phyloP scores from a whole-genome alignment of 257 asterid species.

The Petrea volubilis region DNA sequence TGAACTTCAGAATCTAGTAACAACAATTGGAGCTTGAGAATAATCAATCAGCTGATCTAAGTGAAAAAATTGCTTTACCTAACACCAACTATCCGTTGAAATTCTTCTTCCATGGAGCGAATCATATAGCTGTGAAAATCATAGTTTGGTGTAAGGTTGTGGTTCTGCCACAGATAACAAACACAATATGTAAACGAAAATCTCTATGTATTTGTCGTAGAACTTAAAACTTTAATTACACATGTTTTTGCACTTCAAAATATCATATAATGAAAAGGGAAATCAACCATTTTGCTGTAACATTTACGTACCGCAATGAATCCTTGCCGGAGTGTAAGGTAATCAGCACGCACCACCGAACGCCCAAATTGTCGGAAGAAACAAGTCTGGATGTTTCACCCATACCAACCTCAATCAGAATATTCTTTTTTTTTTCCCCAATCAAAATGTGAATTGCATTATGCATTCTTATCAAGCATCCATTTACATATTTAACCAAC shows the following conservation, averaged over 20 bases:
- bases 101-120: slow-evolving; percentile 94
- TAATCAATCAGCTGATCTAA: not conserved
- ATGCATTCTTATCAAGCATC: too few relatives aligned
- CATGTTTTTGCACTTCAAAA: not conserved
- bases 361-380: slow-evolving; percentile 73
- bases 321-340: slow-evolving; percentile 77
- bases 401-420: slow-evolving; percentile 10
- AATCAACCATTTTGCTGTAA: not conserved
- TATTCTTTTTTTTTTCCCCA: too few relatives aligned
- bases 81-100: slow-evolving; percentile 83
- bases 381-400: slow-evolving; percentile 53
- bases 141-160: slow-evolving; percentile 77
- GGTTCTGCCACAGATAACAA: slow-evolving; percentile 75
- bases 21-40: not conserved
- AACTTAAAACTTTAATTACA: not conserved
- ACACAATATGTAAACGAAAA: slow-evolving; percentile 26
- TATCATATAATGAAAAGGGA: not conserved
- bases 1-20: not conserved
- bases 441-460: too few relatives aligned
- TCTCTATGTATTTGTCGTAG: not conserved
- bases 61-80: slow-evolving; percentile 53
- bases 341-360: slow-evolving; percentile 72
- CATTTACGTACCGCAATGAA: slow-evolving; percentile 57
- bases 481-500: too few relatives aligned
- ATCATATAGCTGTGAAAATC: slow-evolving; percentile 97